Conservation (phyloP, 352 stramenopile species). For the Globisporangium uncinulatum region DNA sequence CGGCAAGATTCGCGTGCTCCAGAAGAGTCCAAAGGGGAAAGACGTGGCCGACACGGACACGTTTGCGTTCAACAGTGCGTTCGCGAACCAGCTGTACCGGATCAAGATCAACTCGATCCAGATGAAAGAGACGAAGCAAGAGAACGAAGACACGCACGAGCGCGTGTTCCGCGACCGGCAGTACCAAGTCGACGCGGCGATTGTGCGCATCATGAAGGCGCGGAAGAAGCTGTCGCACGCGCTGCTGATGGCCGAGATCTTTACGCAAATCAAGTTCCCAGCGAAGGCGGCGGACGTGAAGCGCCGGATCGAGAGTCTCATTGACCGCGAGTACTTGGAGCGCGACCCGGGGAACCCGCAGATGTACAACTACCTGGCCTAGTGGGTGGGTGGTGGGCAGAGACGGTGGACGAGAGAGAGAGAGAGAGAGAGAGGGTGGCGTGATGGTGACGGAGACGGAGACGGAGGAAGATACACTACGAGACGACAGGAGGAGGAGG, state of each 20-base stretch:
- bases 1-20: constrained; percentile 85
- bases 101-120: constrained; percentile 96
- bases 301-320: constrained; percentile 86
- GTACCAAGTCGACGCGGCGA: constrained; percentile 93
- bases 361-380: constrained; percentile 87
- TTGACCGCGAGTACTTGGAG: constrained; percentile 88
- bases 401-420: background rate
- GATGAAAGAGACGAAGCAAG: constrained; percentile 92
- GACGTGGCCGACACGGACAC: constrained; percentile 80
- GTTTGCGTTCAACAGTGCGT: constrained; percentile 86
- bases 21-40: constrained; percentile 84
- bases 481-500: background rate
- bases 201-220: constrained; percentile 99
- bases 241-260: constrained; percentile 95
- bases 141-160: constrained; percentile 93
- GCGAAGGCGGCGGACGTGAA: constrained; percentile 84
- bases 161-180: constrained; percentile 91
- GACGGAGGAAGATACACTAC: background rate
- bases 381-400: constrained; percentile 2
- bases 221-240: constrained; percentile 94
- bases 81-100: constrained; percentile 83
- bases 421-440: background rate
- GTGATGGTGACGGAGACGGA: background rate
- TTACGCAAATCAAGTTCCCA: constrained; percentile 90
- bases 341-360: constrained; percentile 72